Evolutionary conservation across 495 filamentous ascomycete genomes (phyloP).

Genomic region (Extremus antarcticus): DNA sequence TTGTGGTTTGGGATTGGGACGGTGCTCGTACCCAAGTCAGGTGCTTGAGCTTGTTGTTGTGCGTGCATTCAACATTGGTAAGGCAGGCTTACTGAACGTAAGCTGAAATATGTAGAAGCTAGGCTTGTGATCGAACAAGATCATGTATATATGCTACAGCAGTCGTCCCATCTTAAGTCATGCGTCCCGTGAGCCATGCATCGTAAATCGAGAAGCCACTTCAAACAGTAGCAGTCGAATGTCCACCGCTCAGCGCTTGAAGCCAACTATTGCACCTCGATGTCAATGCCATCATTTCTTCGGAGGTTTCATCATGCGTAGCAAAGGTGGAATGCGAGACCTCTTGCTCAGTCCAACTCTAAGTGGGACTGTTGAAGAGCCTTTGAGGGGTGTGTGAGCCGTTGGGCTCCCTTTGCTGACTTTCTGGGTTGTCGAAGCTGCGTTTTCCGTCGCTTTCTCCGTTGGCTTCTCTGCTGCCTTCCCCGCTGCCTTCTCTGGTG

Average conservation of each 20-base stretch:
- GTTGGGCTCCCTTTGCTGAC: conserved; percentile 8
- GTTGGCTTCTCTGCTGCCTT: background rate
- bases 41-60: conserved; percentile 2
- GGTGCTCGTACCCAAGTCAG: conserved; percentile 6
- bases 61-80: background rate
- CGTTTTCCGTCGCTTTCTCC: background rate
- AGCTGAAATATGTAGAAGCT: background rate
- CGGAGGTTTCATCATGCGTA: conserved; percentile 45
- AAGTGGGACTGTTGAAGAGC: conserved; percentile 43
- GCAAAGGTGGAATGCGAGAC: conserved; percentile 52
- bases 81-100: background rate
- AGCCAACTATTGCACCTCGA: no score
- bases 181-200: background rate
- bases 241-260: background rate
- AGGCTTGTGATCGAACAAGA: background rate
- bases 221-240: background rate
- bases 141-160: background rate
- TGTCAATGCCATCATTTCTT: no score
- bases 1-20: background rate
- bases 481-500: conserved; percentile 10
- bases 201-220: background rate
- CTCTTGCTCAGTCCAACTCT: conserved; percentile 58
- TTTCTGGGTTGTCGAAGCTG: conserved; percentile 5
- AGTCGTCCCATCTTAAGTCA: background rate
- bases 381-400: conserved; percentile 39